These are phyloP conservation scores for Solanum neorickii DNA, from an alignment of 257 asterid species.

Conservation along the genomic window DNA sequence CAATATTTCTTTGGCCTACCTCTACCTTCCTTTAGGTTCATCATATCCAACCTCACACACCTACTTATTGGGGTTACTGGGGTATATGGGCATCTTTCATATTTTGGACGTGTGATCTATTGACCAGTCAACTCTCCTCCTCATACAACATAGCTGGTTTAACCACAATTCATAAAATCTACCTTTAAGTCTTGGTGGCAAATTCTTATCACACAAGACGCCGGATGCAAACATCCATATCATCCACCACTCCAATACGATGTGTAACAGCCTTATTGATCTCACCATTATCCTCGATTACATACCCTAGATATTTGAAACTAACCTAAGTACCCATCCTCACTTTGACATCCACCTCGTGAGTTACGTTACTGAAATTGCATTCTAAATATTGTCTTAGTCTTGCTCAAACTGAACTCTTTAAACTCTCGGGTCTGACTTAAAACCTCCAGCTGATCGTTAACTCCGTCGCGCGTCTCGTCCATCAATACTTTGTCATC, in stretches of 20 bases:
- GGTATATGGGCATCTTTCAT: background rate
- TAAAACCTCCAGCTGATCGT: background rate
- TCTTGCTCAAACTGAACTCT: background rate
- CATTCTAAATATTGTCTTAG: background rate
- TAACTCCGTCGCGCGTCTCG: background rate
- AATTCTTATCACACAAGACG: background rate
- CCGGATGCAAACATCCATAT: background rate
- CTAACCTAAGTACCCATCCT: background rate
- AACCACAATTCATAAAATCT: background rate
- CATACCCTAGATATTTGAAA: background rate
- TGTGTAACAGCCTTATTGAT: background rate
- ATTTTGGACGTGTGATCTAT: background rate
- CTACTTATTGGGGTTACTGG: background rate
- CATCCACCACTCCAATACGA: background rate
- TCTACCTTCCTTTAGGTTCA: background rate
- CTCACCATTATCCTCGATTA: background rate
- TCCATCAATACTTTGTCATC: background rate
- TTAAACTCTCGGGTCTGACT: background rate
- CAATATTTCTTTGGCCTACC: background rate
- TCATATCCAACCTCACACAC: background rate
- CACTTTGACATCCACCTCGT: background rate
- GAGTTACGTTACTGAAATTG: background rate
- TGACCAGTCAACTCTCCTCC: background rate
- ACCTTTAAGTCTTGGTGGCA: background rate
- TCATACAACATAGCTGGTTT: background rate